Base-by-base conservation (phyloP, 2,329 filamentous ascomycete genomes). In the Sarocladiaceae sp. region DNA sequence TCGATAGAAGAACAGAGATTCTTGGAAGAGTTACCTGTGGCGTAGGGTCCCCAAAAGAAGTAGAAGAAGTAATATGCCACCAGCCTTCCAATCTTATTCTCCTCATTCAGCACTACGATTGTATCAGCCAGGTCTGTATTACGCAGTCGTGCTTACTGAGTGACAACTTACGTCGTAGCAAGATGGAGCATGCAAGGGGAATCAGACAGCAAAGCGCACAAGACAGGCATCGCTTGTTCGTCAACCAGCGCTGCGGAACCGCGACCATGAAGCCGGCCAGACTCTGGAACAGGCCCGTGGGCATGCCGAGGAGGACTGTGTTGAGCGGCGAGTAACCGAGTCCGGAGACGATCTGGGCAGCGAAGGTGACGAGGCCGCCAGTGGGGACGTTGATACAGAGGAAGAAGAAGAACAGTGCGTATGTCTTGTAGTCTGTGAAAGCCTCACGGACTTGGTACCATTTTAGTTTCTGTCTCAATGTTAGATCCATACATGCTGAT, bases 291-390 rank as follows among this genome's bases (percentile, higher is more conserved):
- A 65, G 82, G 1, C 84, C 85, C 0, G 88, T 72, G 0, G 85
- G 85, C 47, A 89, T 88, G 53, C 89, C 85, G 56, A 84, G 81
- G 0, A 88, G 68, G 47, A 89, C 86, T 0, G 80, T 76, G 24
- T 83, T 69, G 1, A 83, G 69, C 0, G 76, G 72, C 18, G 69
- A 70, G 63, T 74, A 86, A 45, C 82, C 82, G 55, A 87, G 87
- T 0, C 82, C 86, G 1, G 74, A 80, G 1, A 88, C 82, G 48
- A 87, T 87, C 2, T 87, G 64, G 0, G 83, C 82, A 0, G 83
- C 83, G 55, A 87, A 87, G 1, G 82, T 82, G 27, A 73, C 76
- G 10, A 87, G 78, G 6, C 82, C 83, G 9, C 83, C 83, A 53
- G 87, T 87, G 48, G 86, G 76, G 0, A 80, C 84, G 53, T 86